These are phyloP conservation scores for Pugionium cornutum DNA, from an alignment of 345 rosid genomes.

Conservation along the genomic window DNA sequence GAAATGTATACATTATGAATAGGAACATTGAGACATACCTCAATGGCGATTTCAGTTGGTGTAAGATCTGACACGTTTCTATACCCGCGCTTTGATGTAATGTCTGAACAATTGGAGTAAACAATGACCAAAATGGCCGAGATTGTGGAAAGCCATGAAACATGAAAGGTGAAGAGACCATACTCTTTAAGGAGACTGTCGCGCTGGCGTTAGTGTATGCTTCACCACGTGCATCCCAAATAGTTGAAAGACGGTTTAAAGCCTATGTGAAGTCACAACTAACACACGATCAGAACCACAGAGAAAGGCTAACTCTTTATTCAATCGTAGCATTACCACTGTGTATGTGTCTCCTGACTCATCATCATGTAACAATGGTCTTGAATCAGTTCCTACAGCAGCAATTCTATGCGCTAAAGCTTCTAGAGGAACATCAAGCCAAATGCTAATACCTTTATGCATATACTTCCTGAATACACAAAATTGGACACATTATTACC, in stretches of 20 bases:
- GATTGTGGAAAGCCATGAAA: slow-evolving; percentile 18
- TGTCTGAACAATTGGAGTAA: slow-evolving; percentile 47
- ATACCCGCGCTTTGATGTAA: slow-evolving; percentile 67
- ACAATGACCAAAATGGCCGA: slow-evolving; percentile 2
- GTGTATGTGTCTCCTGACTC: slow-evolving; percentile 73
- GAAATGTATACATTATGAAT: neutral
- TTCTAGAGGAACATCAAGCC: slow-evolving; percentile 95
- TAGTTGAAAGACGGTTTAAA: slow-evolving; percentile 61
- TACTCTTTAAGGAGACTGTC: slow-evolving; percentile 79
- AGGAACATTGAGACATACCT: slow-evolving; percentile 35
- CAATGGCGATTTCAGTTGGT: slow-evolving; percentile 72
- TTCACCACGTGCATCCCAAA: slow-evolving; percentile 64
- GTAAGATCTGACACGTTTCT: slow-evolving; percentile 58
- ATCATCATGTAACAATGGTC: slow-evolving; percentile 73
- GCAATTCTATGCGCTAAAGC: slow-evolving; percentile 88
- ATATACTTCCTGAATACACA: slow-evolving; percentile 59
- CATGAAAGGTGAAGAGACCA: slow-evolving; percentile 12
- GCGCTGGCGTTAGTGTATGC: slow-evolving; percentile 71
- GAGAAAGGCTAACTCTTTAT: neutral
- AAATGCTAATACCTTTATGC: slow-evolving; percentile 79
- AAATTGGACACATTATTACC: neutral
- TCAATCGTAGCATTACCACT: slow-evolving; percentile 42
- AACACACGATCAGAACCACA: slow-evolving; percentile 11
- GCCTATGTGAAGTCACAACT: slow-evolving; percentile 49
- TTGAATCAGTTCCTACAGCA: slow-evolving; percentile 85